Percentiles rank a stretch among this genome's conserved stretches.
Conservation (phyloP, 805 yeast species). For the Cyberlindnera veronae region DNA sequence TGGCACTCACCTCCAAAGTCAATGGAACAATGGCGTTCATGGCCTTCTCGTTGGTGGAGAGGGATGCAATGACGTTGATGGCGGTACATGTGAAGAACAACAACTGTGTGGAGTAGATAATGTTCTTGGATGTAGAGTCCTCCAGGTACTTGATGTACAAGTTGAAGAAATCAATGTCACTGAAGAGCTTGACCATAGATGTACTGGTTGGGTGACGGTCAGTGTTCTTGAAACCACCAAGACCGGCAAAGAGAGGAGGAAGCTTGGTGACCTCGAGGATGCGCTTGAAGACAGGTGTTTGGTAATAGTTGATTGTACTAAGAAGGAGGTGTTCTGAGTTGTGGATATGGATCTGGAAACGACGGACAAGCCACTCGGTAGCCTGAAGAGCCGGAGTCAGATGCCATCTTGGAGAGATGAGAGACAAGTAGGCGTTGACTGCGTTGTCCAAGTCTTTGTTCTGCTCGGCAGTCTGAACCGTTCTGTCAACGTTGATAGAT, state of each 20-base stretch:
- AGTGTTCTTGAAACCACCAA: constrained; percentile 61
- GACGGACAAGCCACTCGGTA: constrained; percentile 91
- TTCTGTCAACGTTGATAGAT: constrained; percentile 74
- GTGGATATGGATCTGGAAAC: constrained; percentile 80
- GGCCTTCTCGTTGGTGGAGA: constrained; percentile 36
- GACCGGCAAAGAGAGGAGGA: constrained; percentile 79
- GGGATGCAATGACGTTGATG: constrained; percentile 63
- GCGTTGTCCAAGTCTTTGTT: constrained; percentile 71
- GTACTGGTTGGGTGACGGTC: constrained; percentile 60
- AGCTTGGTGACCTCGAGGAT: constrained; percentile 68
- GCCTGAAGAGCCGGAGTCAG: constrained; percentile 76
- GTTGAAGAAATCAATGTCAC: constrained; percentile 64
- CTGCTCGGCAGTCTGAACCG: constrained; percentile 76
- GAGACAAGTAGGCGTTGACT: constrained; percentile 65
- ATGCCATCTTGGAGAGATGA: constrained; percentile 74
- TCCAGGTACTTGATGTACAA: constrained; percentile 55
- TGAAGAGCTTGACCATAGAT: constrained; percentile 69
- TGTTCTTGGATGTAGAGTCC: constrained; percentile 44
- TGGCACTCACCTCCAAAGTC: constrained; percentile 55
- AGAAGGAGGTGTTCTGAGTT: constrained; percentile 72
- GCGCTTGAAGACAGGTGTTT: constrained; percentile 68
- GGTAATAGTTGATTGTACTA: constrained; percentile 77
- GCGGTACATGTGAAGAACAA: constrained; percentile 76
- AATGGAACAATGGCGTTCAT: constrained; percentile 52
- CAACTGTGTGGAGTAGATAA: constrained; percentile 64